Base-by-base conservation (phyloP, 78 protist species). In the Chrysochromulina tobinii region DNA sequence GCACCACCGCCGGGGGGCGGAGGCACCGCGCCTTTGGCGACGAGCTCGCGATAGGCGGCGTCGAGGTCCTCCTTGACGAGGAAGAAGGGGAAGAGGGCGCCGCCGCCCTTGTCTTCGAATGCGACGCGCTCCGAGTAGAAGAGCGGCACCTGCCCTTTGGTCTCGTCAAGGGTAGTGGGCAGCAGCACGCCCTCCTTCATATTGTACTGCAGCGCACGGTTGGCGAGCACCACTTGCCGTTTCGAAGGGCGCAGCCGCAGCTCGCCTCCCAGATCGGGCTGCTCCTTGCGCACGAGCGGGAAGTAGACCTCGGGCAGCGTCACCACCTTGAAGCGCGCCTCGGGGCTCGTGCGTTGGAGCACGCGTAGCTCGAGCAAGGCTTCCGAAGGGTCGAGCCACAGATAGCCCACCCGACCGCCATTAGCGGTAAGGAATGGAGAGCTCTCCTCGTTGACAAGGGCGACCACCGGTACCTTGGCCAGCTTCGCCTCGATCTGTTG, bases 121-220 rank as follows among this genome's bases (percentile, higher is more conserved):
- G 57, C 57, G 38, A 75, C 83, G 2, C 21, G 8, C 57, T 75
- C 83, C 23, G 83, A 75, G 57, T 75, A 75, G 57, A 75, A 75
- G 59, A 75, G n/a, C 12, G 83, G 83, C 57, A 75, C 83, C 64
- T 59, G 25, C 57, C 83, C 83, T n/a, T 75, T 75, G 23, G 4
- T 18, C 57, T 75, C 83, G 7, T 2, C 1, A 15, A 75, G 83
- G 21, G 27, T 50, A 12, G 50, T 57, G 21, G 83, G 83, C 15
- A 75, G 3, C 27, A 75, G 54, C 57, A 57, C 9, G 58, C 83
- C 83, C 57, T 75, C 83, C 4, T 54, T 54, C 18, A n/a, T 50
- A 57, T 75, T 75, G 83, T 11, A 75, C 57, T 75, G 83, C 25
- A 75, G 83, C 9, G 83, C 83, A 12, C 83, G 83, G 57, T 75